A percentile compares a stretch with the other conserved stretches of the same genome.
phyloP scores from a whole-genome alignment of 2,329 filamentous ascomycete species.

The Nigrospora oryzae region DNA sequence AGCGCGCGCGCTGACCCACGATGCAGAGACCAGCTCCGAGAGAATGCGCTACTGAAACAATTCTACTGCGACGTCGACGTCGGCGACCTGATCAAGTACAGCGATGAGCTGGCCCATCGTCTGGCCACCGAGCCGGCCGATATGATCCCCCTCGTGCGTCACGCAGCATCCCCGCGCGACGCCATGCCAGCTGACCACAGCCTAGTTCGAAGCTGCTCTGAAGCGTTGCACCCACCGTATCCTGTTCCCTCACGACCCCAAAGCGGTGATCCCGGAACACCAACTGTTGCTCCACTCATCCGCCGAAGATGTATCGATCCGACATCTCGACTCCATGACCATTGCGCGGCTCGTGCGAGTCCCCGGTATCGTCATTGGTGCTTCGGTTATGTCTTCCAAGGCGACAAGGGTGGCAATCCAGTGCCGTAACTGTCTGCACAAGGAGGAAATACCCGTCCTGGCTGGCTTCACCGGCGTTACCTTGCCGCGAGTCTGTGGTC shows the following conservation, averaged over 20 bases:
- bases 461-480: slow-evolving; percentile 85
- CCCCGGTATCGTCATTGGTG: slow-evolving; percentile 94
- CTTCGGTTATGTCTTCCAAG: slow-evolving; percentile 94
- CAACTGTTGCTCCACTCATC: slow-evolving; percentile 92
- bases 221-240: slow-evolving; percentile 90
- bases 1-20: slow-evolving; percentile 7
- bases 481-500: slow-evolving; percentile 69
- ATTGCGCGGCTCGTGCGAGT: slow-evolving; percentile 94
- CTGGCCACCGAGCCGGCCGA: slow-evolving; percentile 85
- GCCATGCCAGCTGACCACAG: no score
- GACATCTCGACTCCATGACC: slow-evolving; percentile 84
- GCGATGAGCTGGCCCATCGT: slow-evolving; percentile 87
- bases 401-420: slow-evolving; percentile 79
- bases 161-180: not conserved
- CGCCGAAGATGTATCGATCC: slow-evolving; percentile 84
- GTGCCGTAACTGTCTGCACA: slow-evolving; percentile 77
- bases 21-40: slow-evolving; percentile 79
- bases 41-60: slow-evolving; percentile 89
- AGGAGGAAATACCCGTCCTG: slow-evolving; percentile 60
- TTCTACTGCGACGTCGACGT: slow-evolving; percentile 97
- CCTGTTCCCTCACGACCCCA: slow-evolving; percentile 68
- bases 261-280: slow-evolving; percentile 72
- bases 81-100: slow-evolving; percentile 89
- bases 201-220: slow-evolving; percentile 80
- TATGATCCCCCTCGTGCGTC: slow-evolving; percentile 78